These are phyloP conservation scores for Vinca minor DNA, from an alignment of 257 asterid genomes.

Conservation along the genomic window DNA sequence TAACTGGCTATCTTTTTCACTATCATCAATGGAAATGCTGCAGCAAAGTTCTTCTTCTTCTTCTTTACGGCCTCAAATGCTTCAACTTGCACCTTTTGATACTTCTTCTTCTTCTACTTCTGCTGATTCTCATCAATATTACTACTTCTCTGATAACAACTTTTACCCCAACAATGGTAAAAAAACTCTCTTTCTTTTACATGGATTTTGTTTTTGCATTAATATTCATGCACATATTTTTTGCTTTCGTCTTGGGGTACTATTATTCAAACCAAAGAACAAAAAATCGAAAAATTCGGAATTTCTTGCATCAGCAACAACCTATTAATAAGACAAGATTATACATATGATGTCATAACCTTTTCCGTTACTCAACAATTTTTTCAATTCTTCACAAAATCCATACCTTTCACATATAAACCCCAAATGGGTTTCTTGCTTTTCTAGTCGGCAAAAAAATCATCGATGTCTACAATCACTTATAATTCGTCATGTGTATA, in stretches of 20 bases:
- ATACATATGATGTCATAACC: constrained; percentile 16
- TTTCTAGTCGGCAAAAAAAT: no score
- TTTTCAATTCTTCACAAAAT: background rate
- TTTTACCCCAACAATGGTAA: constrained; percentile 43
- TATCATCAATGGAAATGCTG: constrained; percentile 73
- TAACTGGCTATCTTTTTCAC: constrained; percentile 80
- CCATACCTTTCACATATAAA: constrained; percentile 1
- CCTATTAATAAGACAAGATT: constrained; percentile 32
- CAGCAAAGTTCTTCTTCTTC: no score
- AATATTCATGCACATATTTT: background rate
- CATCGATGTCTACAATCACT: no score
- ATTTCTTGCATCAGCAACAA: constrained; percentile 11
- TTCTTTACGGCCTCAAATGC: constrained; percentile 30
- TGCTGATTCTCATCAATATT: constrained; percentile 39
- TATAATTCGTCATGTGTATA: no score
- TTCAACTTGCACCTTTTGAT: constrained; percentile 22
- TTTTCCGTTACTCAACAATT: constrained; percentile 16
- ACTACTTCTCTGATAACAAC: constrained; percentile 65
- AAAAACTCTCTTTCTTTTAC: background rate
- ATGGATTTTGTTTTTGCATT: background rate
- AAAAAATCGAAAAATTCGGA: background rate
- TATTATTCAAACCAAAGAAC: background rate
- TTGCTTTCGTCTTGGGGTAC: background rate
- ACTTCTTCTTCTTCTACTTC: constrained; percentile 16
- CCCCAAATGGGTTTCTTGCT: constrained; percentile 1